Evolutionary conservation across 1,284 basidiomycete genomes (phyloP).

Genomic region (Melampsora americana): DNA sequence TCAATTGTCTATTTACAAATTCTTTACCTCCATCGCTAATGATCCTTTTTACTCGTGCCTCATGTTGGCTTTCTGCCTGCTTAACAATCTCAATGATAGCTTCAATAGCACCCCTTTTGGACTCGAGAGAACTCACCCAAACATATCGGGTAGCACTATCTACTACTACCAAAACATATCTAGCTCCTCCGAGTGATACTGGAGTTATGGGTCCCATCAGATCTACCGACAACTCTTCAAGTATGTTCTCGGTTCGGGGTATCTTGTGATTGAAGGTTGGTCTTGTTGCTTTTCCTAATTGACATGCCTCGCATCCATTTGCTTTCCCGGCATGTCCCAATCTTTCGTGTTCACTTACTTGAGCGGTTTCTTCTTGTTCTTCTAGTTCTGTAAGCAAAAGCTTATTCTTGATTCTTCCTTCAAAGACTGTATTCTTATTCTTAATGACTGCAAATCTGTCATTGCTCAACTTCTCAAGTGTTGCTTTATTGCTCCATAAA

Average conservation of each 20-base stretch:
- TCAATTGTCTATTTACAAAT: conserved; percentile 17
- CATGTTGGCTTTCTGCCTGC: conserved; percentile 2
- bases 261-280: conserved; percentile 9
- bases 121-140: conserved; percentile 18
- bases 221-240: conserved; percentile 27
- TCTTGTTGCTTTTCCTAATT: conserved; percentile 21
- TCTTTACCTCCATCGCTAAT: conserved; percentile 21
- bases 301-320: conserved; percentile 13
- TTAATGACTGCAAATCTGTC: conserved; percentile 12
- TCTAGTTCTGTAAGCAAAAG: conserved; percentile 1
- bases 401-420: conserved; percentile 13
- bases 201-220: conserved; percentile 29
- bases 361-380: too few relatives aligned
- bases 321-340: conserved; percentile 22
- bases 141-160: conserved; percentile 18
- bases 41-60: conserved; percentile 18
- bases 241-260: neutral
- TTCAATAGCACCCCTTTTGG: conserved; percentile 2
- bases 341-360: conserved; percentile 11
- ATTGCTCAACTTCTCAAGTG: neutral
- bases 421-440: neutral
- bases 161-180: conserved; percentile 22
- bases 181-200: conserved; percentile 26
- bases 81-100: neutral
- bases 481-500: conserved; percentile 11